Evolutionary conservation across 2,329 filamentous ascomycete species (phyloP).

Genomic region (Fusarium succisae): DNA sequence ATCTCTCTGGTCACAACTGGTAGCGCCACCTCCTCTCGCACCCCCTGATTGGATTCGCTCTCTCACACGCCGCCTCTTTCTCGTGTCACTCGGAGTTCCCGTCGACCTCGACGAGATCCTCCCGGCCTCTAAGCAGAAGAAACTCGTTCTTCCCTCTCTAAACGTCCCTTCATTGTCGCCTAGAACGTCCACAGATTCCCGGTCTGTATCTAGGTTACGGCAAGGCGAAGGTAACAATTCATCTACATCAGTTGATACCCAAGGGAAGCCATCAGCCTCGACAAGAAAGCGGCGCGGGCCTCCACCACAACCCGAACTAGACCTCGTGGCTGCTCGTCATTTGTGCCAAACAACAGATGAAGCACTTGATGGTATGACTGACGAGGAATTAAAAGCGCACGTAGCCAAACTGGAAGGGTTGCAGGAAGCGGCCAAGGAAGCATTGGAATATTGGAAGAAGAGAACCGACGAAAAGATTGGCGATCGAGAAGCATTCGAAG

Average conservation of each 20-base stretch:
- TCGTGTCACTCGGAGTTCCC: constrained; percentile 94
- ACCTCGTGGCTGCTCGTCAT: constrained; percentile 80
- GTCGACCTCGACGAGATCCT: constrained; percentile 98
- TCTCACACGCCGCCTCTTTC: constrained; percentile 90
- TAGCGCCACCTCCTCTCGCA: constrained; percentile 91
- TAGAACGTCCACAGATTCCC: constrained; percentile 64
- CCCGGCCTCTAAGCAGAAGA: constrained; percentile 97
- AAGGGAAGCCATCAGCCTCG: constrained; percentile 59
- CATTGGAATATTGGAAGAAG: constrained; percentile 89
- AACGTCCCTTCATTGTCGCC: constrained; percentile 71
- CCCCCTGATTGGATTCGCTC: constrained; percentile 98
- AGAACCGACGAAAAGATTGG: constrained; percentile 85
- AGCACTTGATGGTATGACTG: constrained; percentile 81
- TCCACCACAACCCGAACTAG: constrained; percentile 76
- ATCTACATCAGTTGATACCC: constrained; percentile 67
- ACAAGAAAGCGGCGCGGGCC: constrained; percentile 64
- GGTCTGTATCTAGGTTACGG: constrained; percentile 57
- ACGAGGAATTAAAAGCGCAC: constrained; percentile 78
- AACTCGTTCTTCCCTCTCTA: constrained; percentile 89
- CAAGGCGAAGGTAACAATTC: constrained; percentile 63
- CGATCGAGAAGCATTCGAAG: constrained; percentile 93
- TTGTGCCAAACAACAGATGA: constrained; percentile 86
- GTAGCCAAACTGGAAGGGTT: constrained; percentile 74
- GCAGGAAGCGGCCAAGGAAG: constrained; percentile 76
- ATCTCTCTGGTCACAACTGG: constrained; percentile 95